phyloP scores from a whole-genome alignment of 768 basidiomycete genomes.

The Panaeolus cyanescens region DNA sequence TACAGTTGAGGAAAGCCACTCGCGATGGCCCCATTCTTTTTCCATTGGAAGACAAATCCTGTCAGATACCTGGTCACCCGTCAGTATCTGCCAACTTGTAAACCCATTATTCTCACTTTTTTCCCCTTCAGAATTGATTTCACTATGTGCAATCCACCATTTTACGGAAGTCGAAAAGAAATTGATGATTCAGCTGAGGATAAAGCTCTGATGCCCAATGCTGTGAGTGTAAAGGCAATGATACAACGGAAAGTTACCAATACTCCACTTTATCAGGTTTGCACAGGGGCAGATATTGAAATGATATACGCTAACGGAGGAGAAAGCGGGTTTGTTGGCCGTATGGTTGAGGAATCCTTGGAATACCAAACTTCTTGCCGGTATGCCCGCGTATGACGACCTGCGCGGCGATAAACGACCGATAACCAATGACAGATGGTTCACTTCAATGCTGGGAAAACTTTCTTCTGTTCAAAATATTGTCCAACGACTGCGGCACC shows the following conservation, averaged over 20 bases:
- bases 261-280: conserved; percentile 51
- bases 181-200: conserved; percentile 53
- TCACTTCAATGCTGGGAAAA: conserved; percentile 91
- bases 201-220: conserved; percentile 70
- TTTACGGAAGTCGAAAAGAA: conserved; percentile 80
- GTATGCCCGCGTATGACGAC: conserved; percentile 42
- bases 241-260: neutral
- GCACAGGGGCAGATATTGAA: conserved; percentile 85
- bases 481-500: conserved; percentile 51
- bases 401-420: neutral
- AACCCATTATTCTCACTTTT: too few species aligned
- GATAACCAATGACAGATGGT: conserved; percentile 63
- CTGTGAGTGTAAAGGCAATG: conserved; percentile 46
- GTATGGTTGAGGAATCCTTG: conserved; percentile 79
- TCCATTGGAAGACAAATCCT: conserved; percentile 28
- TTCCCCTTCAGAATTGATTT: conserved; percentile 58
- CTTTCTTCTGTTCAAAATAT: conserved; percentile 70
- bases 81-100: conserved; percentile 6
- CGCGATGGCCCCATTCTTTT: conserved; percentile 47
- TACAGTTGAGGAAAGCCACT: conserved; percentile 45
- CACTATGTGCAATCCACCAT: conserved; percentile 96
- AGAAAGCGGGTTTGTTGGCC: conserved; percentile 73
- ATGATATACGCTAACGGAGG: conserved; percentile 87
- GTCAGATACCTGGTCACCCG: conserved; percentile 1
- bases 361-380: conserved; percentile 50